Base-by-base conservation (phyloP, 495 filamentous ascomycete species). In the Annulohypoxylon stygium region DNA sequence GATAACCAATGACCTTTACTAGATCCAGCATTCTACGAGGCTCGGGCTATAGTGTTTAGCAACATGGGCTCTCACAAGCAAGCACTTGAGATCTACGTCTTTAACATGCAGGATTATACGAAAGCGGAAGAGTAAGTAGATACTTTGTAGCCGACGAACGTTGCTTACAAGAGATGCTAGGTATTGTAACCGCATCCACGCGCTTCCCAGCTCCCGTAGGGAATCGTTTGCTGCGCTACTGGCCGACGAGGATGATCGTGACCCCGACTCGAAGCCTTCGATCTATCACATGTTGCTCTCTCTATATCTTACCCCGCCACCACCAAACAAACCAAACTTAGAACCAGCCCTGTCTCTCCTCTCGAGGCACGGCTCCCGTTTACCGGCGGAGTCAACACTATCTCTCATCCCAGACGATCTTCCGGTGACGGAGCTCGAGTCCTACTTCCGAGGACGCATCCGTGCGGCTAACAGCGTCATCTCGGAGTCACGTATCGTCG, bases 11-110 rank as follows among this genome's bases (percentile, higher is more conserved):
- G 36, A 9, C 25, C 63, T 62, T 11, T 50, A 23, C 58, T 59
- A 95, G 93, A 97, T 79, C 88, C 94, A 0, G 85, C 89, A 12
- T 97, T 96, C 78, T 97, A 91, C 81, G 96, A 98, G 80, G 91
- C 93, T 4, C 90, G 94, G 60, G 97, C 97, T 20, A 91, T 98
- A 36, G 90, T 98, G 8, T 90, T 98, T 34, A 94, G 93, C 80
- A 97, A 97, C 73, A 97, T 99, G 93, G 94, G 93, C 8, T 92
- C 94, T 66, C 95, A 99, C 81, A 92, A 93, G 77, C 93, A 97
- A 78, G 95, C 97, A 0, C 81, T 99, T 20, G 92, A 95, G 79
- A 97, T 98, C 25, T 99, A 97, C 78, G 95, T 98, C 11, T 99
- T 97, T 83, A 95, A 95, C 75, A 86, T 99, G 65, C 81, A 92